A percentile compares a stretch with the other conserved stretches of the same genome.
Evolutionary conservation across 106 monocot species (phyloP).

Genomic region (Allium cepa): DNA sequence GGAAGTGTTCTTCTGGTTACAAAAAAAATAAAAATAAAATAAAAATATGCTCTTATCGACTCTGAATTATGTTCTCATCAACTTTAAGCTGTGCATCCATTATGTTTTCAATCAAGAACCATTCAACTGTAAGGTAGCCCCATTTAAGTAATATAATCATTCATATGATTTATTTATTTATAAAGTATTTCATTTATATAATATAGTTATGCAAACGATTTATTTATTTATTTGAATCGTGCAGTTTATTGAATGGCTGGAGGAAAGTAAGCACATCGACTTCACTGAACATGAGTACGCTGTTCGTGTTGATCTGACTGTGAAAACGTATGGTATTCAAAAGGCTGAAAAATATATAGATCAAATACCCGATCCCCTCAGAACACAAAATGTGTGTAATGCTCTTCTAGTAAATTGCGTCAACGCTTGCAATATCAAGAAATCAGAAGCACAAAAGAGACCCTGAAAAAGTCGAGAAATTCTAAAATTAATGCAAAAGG

Average conservation of each 20-base stretch:
- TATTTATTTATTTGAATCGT: not conserved
- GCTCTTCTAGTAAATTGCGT: constrained; percentile 67
- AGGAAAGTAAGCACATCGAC: constrained; percentile 37
- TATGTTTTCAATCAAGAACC: too few relatives aligned
- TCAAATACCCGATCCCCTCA: constrained; percentile 47
- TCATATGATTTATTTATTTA: too few relatives aligned
- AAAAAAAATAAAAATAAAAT: too few relatives aligned
- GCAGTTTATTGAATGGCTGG: constrained; percentile 76
- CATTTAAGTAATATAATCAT: too few relatives aligned
- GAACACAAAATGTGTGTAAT: constrained; percentile 48
- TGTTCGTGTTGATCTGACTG: constrained; percentile 50
- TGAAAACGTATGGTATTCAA: constrained; percentile 49
- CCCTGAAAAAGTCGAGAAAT: not conserved
- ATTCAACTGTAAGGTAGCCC: too few relatives aligned
- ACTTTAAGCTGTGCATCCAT: too few relatives aligned
- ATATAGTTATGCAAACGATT: too few relatives aligned
- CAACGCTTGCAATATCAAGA: constrained; percentile 12
- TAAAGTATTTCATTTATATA: too few relatives aligned
- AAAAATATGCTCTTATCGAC: too few relatives aligned
- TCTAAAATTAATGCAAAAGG: too few relatives aligned
- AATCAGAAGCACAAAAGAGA: constrained; percentile 29
- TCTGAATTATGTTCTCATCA: too few relatives aligned
- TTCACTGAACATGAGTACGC: constrained; percentile 61
- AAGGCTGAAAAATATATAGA: constrained; percentile 9
- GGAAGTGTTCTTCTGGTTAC: too few relatives aligned